Base-by-base conservation (phyloP, 164 flowering plant species). In the Euptelea pleiosperma region DNA sequence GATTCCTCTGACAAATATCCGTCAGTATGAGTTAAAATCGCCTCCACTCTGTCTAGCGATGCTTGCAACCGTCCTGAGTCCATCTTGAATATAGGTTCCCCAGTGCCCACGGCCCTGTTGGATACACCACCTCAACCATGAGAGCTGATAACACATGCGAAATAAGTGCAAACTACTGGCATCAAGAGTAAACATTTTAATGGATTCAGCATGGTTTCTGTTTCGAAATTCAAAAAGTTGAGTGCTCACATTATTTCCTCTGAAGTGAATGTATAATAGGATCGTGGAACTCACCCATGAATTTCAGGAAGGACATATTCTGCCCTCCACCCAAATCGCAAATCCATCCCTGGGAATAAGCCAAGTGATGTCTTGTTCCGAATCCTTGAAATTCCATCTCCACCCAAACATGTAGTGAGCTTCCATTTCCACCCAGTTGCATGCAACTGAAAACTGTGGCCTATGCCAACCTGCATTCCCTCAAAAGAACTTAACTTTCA, bases 391-490 rank as follows among this genome's bases (percentile, higher is more conserved):
- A 92, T 19, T 30, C 93, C 95, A 72, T 92, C 95, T 51, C 95
- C 96, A 34, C 96, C 98, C 52, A 78, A 81, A 75, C 93, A 79
- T 31, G 94, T 75, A 12, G 86, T 77, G 30, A 92, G 82, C 70
- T 85, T 87, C 98, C 98, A 92, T 70, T 92, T 89, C 92, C 90
- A 92, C 44, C 91, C 91, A 67, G 80, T 85, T n/a, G 92, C 77
- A 65, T 82, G 69, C 67, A 73, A 55, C 55, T 75, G 78, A 69
- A 91, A 89, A 70, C 77, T 89, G 63, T 91, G 98, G 55, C 95
- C 95, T 46, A 91, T 52, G 11, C 98, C 98, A 51, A 91, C 84
- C 95, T 91, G 82, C 43, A 70, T 51, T 22, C 11, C 58, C 22
- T 15, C 59, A 62, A 54, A 10, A 45, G n/a, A n/a, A n/a, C n/a